phyloP scores from a whole-genome alignment of 1,284 basidiomycete species.

The Cutaneotrichosporon arboriforme region DNA sequence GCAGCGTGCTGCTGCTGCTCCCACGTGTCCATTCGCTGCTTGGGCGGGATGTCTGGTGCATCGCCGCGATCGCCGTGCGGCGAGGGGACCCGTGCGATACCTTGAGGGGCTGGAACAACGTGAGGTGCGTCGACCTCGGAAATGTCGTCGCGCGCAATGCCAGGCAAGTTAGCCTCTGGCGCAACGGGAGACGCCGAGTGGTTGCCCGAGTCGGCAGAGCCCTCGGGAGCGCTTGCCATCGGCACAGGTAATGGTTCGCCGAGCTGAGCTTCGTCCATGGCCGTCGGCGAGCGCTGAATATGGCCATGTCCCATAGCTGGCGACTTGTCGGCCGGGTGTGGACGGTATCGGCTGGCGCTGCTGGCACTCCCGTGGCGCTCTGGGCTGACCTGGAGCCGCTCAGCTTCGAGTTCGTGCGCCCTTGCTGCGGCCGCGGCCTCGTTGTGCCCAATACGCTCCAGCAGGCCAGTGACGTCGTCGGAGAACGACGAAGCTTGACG shows the following conservation, averaged over 20 bases:
- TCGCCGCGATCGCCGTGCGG: background rate
- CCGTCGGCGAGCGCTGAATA: background rate
- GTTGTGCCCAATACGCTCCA: slow-evolving; percentile 17
- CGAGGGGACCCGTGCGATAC: background rate
- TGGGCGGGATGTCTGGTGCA: background rate
- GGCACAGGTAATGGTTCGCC: slow-evolving; percentile 3
- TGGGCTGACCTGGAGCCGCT: slow-evolving; percentile 16
- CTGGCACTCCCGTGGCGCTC: slow-evolving; percentile 2
- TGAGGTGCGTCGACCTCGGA: background rate
- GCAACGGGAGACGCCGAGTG: background rate
- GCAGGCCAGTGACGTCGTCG: slow-evolving; percentile 30
- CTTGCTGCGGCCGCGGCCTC: slow-evolving; percentile 1
- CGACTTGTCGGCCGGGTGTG: slow-evolving; percentile 1
- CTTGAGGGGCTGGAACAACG: background rate
- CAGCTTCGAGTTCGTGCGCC: slow-evolving; percentile 8
- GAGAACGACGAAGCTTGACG: slow-evolving; percentile 26
- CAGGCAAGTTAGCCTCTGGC: background rate
- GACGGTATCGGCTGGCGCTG: background rate
- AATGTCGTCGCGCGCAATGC: background rate
- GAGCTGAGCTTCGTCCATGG: background rate
- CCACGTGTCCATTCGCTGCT: background rate
- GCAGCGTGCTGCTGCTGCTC: background rate
- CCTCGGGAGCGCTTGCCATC: background rate
- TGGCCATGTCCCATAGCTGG: background rate
- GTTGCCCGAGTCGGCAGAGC: background rate